Percentiles rank a stretch among this genome's conserved stretches.
phyloP scores from a whole-genome alignment of 352 stramenopile species.

The Globisporangium perplexum region DNA sequence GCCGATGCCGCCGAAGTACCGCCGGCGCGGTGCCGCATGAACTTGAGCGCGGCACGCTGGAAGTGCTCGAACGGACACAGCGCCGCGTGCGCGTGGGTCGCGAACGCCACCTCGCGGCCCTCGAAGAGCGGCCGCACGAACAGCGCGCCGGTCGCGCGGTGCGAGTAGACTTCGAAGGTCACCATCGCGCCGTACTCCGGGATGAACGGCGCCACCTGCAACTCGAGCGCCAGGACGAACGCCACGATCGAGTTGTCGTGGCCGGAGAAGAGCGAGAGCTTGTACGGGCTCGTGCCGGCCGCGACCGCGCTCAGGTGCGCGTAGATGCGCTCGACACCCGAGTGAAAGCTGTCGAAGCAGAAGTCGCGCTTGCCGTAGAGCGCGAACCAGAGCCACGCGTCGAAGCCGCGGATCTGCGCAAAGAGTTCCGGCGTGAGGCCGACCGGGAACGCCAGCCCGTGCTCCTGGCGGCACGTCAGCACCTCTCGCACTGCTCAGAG shows the following conservation, averaged over 20 bases:
- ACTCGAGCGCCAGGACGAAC: conserved; percentile 53
- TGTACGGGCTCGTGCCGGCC: conserved; percentile 22
- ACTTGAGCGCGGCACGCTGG: conserved; percentile 32
- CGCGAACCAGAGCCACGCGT: conserved; percentile 72
- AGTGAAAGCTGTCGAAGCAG: conserved; percentile 51
- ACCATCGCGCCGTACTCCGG: conserved; percentile 71
- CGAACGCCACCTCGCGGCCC: conserved; percentile 35
- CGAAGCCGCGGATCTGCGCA: conserved; percentile 48
- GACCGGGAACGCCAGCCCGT: conserved; percentile 48
- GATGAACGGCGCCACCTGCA: conserved; percentile 45
- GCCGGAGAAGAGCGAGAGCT: conserved; percentile 67
- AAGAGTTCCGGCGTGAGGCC: conserved; percentile 58
- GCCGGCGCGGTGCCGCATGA: conserved; percentile 27
- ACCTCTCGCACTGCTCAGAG: conserved; percentile 56
- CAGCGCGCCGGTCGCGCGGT: conserved; percentile 32
- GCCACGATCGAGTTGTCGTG: conserved; percentile 82
- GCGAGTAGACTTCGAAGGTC: conserved; percentile 59
- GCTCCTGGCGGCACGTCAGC: conserved; percentile 54
- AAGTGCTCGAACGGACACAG: conserved; percentile 59
- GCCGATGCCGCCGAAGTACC: conserved; percentile 6
- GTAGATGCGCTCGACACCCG: conserved; percentile 51
- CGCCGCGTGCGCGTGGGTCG: conserved; percentile 27
- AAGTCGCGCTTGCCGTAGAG: conserved; percentile 68
- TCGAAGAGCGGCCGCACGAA: conserved; percentile 55
- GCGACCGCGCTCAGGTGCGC: conserved; percentile 34